Evolutionary conservation across 2,329 filamentous ascomycete genomes (phyloP), one percentile per base, ranked within the genome.

Genomic region (Pestalotiopsis sp.): DNA sequence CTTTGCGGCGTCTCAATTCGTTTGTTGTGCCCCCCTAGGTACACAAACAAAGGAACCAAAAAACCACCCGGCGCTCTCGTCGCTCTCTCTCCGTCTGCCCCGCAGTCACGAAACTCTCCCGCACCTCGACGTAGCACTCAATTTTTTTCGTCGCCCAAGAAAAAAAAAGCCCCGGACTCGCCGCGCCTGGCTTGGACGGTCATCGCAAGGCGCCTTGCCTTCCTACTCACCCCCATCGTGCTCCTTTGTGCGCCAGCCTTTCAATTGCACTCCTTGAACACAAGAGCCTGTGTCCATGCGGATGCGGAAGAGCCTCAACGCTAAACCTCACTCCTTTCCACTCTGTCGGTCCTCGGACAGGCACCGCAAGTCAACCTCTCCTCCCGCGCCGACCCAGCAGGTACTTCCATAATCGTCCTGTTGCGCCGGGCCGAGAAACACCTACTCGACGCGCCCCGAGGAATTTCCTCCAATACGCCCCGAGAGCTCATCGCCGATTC

Each of bases 111-210:
- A 17, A 31, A 11, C 36, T 31, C 20, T 49, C 31, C 52, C 45
- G 27, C 31, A 27, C 56, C 56, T 61, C 52, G 65, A 66, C 65
- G 65, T 61, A 66, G 56, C 62, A 64, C 36, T 20, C 59, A 62
- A 62, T 62, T 36, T 36, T 62, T 52, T 52, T 52, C 20, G 38
- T 39, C n/a, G 27, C 25, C 38, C 14, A 27, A 27, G 13, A 31
- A 39, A n/a, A 62, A 59, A 62, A 62, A 23, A 27, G 59, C n/a
- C 31, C 59, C 59, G 27, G 59, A 38, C 38, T n/a, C 59, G 59
- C 65, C 65, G 56, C 36, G 52, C 20, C 20, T 27, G 27, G 57
- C 65, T 45, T 62, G 27, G 60, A 52, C 56, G 65, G 52, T 61
- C n/a, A 23, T 36, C 56, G 23, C n/a, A 38, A 52, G 39, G 31